Evolutionary conservation across 1,284 basidiomycete species (phyloP).

Genomic region (Melampsora americana): DNA sequence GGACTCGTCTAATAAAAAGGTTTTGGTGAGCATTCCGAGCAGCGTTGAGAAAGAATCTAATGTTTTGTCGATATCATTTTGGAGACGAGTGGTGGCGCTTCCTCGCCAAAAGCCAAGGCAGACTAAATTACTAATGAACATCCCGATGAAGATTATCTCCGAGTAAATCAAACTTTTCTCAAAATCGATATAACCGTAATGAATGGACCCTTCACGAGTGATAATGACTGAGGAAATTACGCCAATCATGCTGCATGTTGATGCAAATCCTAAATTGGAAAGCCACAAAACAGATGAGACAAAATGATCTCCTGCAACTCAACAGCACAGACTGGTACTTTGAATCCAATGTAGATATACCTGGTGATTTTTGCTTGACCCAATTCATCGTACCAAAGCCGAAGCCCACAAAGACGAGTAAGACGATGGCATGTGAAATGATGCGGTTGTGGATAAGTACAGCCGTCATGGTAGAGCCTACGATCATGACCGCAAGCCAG

Average conservation of each 20-base stretch:
- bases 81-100: conserved; percentile 78
- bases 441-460: conserved; percentile 23
- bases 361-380: conserved; percentile 42
- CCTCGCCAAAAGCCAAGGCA: conserved; percentile 78
- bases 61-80: conserved; percentile 73
- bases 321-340: conserved; percentile 82
- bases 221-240: conserved; percentile 43
- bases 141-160: conserved; percentile 68
- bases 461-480: conserved; percentile 35
- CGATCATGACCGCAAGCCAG: conserved; percentile 40
- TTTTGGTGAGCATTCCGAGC: conserved; percentile 71
- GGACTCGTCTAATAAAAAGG: conserved; percentile 72
- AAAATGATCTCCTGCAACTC: conserved; percentile 65
- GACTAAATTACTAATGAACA: conserved; percentile 72
- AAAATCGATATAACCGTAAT: conserved; percentile 43
- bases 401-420: conserved; percentile 42
- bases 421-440: conserved; percentile 41
- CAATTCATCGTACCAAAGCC: conserved; percentile 37
- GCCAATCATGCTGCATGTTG: conserved; percentile 40
- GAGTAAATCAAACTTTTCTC: conserved; percentile 41
- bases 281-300: background rate
- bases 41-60: conserved; percentile 82
- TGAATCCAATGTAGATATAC: conserved; percentile 65
- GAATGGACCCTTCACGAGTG: conserved; percentile 40
- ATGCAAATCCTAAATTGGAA: conserved; percentile 20